Evolutionary conservation across 1,284 basidiomycete species (phyloP).

Genomic region (Tranzscheliella williamsii): DNA sequence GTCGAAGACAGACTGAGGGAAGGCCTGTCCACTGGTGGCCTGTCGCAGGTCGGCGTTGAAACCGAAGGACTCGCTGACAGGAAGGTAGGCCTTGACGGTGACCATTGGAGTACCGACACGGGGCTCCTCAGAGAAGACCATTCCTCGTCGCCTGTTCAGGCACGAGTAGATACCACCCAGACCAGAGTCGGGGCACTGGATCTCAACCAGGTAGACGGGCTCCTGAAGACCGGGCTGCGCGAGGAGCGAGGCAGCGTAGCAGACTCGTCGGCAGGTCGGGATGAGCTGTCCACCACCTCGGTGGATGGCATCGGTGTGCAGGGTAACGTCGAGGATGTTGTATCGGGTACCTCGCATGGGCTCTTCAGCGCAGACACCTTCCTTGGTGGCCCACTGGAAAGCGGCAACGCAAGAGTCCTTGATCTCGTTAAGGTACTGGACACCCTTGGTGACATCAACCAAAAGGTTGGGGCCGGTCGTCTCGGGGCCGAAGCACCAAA

Average conservation of each 20-base stretch:
- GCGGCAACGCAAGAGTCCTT: conserved; percentile 99
- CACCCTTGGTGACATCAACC: conserved; percentile 98
- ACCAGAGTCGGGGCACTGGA: conserved; percentile 95
- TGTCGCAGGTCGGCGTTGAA: conserved; percentile 96
- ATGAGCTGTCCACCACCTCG: conserved; percentile 99
- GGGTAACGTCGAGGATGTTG: conserved; percentile 94
- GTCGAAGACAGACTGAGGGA: conserved; percentile 95
- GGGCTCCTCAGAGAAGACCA: conserved; percentile 98
- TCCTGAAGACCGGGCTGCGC: conserved; percentile 91
- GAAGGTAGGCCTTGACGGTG: conserved; percentile 98
- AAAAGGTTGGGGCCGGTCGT: conserved; percentile 96
- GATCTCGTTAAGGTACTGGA: conserved; percentile 78
- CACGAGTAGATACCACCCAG: conserved; percentile 95
- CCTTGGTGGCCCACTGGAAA: conserved; percentile 92
- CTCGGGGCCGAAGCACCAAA: conserved; percentile 99
- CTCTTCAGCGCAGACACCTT: conserved; percentile 92
- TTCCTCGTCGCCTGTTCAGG: conserved; percentile 97
- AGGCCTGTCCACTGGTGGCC: conserved; percentile 93
- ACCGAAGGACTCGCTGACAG: conserved; percentile 96
- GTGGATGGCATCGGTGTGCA: conserved; percentile 98
- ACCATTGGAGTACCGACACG: conserved; percentile 98
- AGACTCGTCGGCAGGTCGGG: conserved; percentile 91
- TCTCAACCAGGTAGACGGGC: conserved; percentile 96
- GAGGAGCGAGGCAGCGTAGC: conserved; percentile 92
- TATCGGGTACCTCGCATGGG: conserved; percentile 97